These are phyloP conservation scores for Nannochloropsis gaditana DNA, from an alignment of 108 stramenopile species.

Conservation along the genomic window DNA sequence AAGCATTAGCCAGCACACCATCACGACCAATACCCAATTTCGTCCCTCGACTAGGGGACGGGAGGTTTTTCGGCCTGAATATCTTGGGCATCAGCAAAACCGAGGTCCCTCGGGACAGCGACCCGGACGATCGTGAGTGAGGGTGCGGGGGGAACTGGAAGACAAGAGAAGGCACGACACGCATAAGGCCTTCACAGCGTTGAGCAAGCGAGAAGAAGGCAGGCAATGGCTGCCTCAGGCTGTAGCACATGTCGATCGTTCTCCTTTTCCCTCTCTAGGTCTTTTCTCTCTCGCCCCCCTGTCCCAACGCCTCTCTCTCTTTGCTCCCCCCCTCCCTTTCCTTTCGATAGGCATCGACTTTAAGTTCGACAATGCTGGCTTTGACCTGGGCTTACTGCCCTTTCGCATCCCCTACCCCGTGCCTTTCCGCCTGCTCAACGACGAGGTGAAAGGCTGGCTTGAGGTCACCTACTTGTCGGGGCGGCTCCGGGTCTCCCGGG, in stretches of 20 bases:
- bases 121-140: neutral
- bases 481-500: slow-evolving; percentile 39
- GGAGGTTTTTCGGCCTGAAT: neutral
- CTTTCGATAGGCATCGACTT: slow-evolving; percentile 42
- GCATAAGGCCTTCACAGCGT: too few relatives aligned
- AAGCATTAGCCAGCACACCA: slow-evolving; percentile 47
- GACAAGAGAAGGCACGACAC: neutral
- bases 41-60: slow-evolving; percentile 38
- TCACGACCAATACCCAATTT: slow-evolving; percentile 37
- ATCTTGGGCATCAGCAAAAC: slow-evolving; percentile 2
- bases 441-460: slow-evolving; percentile 54
- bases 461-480: slow-evolving; percentile 47
- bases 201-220: neutral
- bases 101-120: neutral
- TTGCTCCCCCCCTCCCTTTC: neutral
- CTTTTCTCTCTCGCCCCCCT: neutral
- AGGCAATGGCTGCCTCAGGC: too few relatives aligned
- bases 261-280: neutral
- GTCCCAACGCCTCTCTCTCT: neutral
- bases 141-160: neutral
- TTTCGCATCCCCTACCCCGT: slow-evolving; percentile 52
- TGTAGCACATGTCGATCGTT: neutral
- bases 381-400: slow-evolving; percentile 45
- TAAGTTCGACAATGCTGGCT: slow-evolving; percentile 47
- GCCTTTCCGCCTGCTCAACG: slow-evolving; percentile 47